Evolutionary conservation across 306 rosid genomes (phyloP), one percentile per base, ranked within the genome.

Genomic region (Lablab purpureus): DNA sequence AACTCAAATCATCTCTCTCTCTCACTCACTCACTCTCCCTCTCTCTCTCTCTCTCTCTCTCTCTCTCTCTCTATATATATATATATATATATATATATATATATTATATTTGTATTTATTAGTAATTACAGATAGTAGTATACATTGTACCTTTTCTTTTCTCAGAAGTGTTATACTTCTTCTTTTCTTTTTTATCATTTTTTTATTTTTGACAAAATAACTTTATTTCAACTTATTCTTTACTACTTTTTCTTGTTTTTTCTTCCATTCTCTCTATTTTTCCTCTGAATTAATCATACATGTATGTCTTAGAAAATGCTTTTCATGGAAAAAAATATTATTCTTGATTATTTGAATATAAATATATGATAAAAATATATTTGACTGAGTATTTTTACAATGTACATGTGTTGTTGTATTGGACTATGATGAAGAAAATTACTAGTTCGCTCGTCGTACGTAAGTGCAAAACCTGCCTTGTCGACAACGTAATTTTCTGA

Each of bases 401-500:
- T 36, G 8, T 36, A 7, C 41, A 7, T 36, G 1, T 36, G 2
- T 7, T 77, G 32, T 17, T 43, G 5, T n/a, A 12, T 55, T 67
- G 77, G 85, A 70, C 81, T 34, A 76, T 75, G 84, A 81, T 76
- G 81, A 82, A 4, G 81, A 82, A 23, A 18, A 75, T 47, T 18
- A 8, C 5, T 13, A 43, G 81, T 76, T 82, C 74, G 85, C 81
- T 82, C 82, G 85, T 75, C 77, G 85, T 47, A 27, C 81, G 73
- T 75, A 82, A 58, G 77, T 75, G 85, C 77, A 67, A 67, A 43
- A 22, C 0, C 18, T 68, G 81, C 81, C 19, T 58, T 75, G 85
- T 28, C 81, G 85, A 82, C 55, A 70, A 64, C 10, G 0, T 34
- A 0, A 18, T 70, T 81, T 45, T 75, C 77, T 27, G 78, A 82